A percentile compares a stretch with the other conserved stretches of the same genome.
Conservation (phyloP, 768 basidiomycete genomes). For the Leccinum disarticulatum region DNA sequence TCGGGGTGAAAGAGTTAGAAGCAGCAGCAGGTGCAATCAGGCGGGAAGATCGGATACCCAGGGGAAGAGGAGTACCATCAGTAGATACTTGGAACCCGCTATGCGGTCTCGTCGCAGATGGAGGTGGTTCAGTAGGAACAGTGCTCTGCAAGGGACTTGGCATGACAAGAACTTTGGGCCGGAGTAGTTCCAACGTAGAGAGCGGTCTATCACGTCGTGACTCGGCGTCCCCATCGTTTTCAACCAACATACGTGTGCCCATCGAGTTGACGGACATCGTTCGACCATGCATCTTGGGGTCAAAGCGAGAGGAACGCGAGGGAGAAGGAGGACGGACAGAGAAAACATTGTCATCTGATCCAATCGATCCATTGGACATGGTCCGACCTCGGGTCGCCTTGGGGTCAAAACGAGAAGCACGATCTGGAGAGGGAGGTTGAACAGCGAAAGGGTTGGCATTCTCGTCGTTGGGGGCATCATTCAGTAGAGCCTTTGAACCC, state of each 20-base stretch:
- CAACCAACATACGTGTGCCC: slow-evolving; percentile 62
- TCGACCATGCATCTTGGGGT: slow-evolving; percentile 72
- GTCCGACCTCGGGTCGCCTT: slow-evolving; percentile 38
- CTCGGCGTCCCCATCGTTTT: slow-evolving; percentile 45
- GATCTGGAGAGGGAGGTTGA: slow-evolving; percentile 38
- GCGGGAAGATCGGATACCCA: slow-evolving; percentile 62
- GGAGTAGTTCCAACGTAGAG: slow-evolving; percentile 75
- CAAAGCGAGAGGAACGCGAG: slow-evolving; percentile 67
- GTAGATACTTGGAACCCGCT: slow-evolving; percentile 63
- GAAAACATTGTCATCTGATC: slow-evolving; percentile 60
- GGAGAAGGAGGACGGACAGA: slow-evolving; percentile 63
- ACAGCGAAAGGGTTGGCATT: slow-evolving; percentile 36
- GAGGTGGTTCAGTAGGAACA: slow-evolving; percentile 33
- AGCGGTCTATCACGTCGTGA: slow-evolving; percentile 52
- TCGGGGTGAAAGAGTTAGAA: slow-evolving; percentile 75
- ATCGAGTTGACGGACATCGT: slow-evolving; percentile 65
- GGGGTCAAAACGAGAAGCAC: slow-evolving; percentile 46
- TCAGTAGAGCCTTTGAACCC: slow-evolving; percentile 46
- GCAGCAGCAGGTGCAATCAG: slow-evolving; percentile 39
- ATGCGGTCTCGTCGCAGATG: slow-evolving; percentile 36
- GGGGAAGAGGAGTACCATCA: slow-evolving; percentile 71
- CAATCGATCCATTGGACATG: slow-evolving; percentile 47
- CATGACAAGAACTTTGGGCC: slow-evolving; percentile 94
- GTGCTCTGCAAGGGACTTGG: slow-evolving; percentile 76
- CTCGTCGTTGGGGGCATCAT: slow-evolving; percentile 36